A percentile compares a stretch with the other conserved stretches of the same genome.
phyloP scores from a whole-genome alignment of 192 early-diverging fungal species.

The Lobosporangium transversale region DNA sequence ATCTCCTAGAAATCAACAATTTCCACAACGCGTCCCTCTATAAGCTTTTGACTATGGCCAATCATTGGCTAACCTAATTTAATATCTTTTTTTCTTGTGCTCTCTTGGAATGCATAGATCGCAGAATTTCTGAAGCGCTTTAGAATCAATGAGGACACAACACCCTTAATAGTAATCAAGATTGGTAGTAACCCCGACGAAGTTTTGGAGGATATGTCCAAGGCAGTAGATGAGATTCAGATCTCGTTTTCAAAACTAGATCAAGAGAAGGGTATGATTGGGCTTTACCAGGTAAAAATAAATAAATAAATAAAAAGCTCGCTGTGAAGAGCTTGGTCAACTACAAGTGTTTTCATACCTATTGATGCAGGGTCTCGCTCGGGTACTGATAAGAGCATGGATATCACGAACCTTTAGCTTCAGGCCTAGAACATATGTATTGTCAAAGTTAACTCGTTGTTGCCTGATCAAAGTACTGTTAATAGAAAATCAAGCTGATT shows the following conservation, averaged over 20 bases:
- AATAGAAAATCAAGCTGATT: too few species aligned
- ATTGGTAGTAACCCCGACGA: conserved; percentile 55
- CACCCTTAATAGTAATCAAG: conserved; percentile 56
- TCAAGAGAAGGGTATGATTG: conserved; percentile 52
- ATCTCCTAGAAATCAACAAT: too few species aligned
- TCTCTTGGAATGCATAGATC: conserved; percentile 51
- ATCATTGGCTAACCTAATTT: conserved; percentile 8
- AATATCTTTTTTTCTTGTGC: background rate
- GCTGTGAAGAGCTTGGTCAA: conserved; percentile 53
- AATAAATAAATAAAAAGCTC: conserved; percentile 49
- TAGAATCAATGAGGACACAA: conserved; percentile 59
- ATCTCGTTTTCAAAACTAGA: conserved; percentile 53
- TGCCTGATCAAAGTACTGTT: too few species aligned
- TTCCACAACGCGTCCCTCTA: too few species aligned
- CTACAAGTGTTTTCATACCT: too few species aligned
- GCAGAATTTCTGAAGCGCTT: conserved; percentile 60
- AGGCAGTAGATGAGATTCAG: conserved; percentile 52
- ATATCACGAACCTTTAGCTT: conserved; percentile 58
- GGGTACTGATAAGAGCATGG: conserved; percentile 64
- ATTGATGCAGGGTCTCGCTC: too few species aligned
- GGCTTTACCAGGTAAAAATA: conserved; percentile 63
- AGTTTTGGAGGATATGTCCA: conserved; percentile 51
- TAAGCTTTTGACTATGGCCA: too few species aligned
- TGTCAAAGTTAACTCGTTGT: too few species aligned
- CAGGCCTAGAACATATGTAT: too few species aligned